phyloP scores from a whole-genome alignment of 2,329 filamentous ascomycete genomes.

The Colletotrichum cordylinicola region DNA sequence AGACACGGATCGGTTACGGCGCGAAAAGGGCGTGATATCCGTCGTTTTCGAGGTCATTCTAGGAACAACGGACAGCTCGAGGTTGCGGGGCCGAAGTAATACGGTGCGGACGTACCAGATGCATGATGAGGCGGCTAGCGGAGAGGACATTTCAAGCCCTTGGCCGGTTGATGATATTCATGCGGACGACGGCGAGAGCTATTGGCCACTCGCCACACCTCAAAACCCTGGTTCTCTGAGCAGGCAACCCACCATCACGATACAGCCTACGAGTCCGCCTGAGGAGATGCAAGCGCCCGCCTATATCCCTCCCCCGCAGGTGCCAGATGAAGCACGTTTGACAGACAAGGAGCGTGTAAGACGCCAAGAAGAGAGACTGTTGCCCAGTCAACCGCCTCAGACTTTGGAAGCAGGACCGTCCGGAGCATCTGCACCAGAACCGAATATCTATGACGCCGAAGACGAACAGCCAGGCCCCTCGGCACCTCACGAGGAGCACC shows the following conservation, averaged over 20 bases:
- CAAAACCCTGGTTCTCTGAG: background rate
- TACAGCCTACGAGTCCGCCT: slow-evolving; percentile 16
- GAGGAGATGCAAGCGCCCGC: slow-evolving; percentile 45
- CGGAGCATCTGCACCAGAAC: slow-evolving; percentile 26
- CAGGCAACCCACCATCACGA: slow-evolving; percentile 15
- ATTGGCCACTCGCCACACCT: slow-evolving; percentile 14
- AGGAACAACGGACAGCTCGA: slow-evolving; percentile 79
- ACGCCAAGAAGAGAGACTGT: slow-evolving; percentile 76
- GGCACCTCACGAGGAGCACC: slow-evolving; percentile 23
- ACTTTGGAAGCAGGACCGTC: slow-evolving; percentile 40
- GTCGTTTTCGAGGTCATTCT: slow-evolving; percentile 87
- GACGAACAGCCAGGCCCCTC: slow-evolving; percentile 31
- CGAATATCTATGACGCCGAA: slow-evolving; percentile 55
- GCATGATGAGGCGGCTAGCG: slow-evolving; percentile 32
- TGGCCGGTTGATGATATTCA: slow-evolving; percentile 10
- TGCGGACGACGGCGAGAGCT: slow-evolving; percentile 14
- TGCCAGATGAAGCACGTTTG: slow-evolving; percentile 65
- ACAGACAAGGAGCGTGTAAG: slow-evolving; percentile 84
- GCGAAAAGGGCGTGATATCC: slow-evolving; percentile 91
- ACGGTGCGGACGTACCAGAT: slow-evolving; percentile 27
- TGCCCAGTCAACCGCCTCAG: slow-evolving; percentile 78
- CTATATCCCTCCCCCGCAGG: slow-evolving; percentile 65
- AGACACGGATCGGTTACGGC: slow-evolving; percentile 84
- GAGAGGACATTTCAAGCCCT: slow-evolving; percentile 32
- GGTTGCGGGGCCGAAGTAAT: slow-evolving; percentile 18